Evolutionary conservation across 2,329 filamentous ascomycete genomes (phyloP), one percentile per base, ranked within the genome.

Genomic region (Xylariomycetidae sp.): DNA sequence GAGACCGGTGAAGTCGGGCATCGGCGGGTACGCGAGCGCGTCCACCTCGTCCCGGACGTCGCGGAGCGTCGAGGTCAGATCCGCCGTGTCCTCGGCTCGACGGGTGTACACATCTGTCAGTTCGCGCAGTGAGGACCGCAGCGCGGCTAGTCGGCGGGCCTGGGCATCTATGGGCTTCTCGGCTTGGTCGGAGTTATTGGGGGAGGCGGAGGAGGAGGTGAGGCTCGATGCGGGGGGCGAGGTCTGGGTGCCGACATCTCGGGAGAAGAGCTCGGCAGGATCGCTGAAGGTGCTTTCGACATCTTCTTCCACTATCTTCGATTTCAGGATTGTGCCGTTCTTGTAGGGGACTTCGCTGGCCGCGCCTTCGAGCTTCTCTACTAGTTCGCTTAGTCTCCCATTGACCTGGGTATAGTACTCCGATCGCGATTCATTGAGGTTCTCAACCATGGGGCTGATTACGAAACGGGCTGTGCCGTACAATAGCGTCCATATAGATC

Each of bases 191-290:
- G 27, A 17, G 10, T 20, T 19, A 15, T 28, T 41, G 31, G 36
- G 11, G 23, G 34, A 28, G 11, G 36, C 13, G 25, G 25, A 26
- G 13, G 18, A 48, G 28, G 32, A 54, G 48, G 28, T 51, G 49
- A 15, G 48, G 5, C 66, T 62, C 4, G 68, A 69, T 3, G 67
- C 56, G 0, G 63, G 63, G 2, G 68, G 69, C 0, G 77, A 80
- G 1, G 86, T 92, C 58, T 92, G 86, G 1, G 85, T 85, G 43
- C 84, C 85, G 39, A 87, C 74, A 53, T 92, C 86, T 28, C 85
- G 77, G 57, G 89, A 85, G 61, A 87, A 92, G 41, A 89, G 74
- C 58, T 90, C 85, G 1, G 82, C 80, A 1, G 86, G 85, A 48
- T 82, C 79, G 40, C 74, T 73, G 37, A 63, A 67, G 16, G 69